These are phyloP conservation scores for Colletotrichum sp. DNA, from an alignment of 2,329 filamentous ascomycete genomes.

Conservation along the genomic window DNA sequence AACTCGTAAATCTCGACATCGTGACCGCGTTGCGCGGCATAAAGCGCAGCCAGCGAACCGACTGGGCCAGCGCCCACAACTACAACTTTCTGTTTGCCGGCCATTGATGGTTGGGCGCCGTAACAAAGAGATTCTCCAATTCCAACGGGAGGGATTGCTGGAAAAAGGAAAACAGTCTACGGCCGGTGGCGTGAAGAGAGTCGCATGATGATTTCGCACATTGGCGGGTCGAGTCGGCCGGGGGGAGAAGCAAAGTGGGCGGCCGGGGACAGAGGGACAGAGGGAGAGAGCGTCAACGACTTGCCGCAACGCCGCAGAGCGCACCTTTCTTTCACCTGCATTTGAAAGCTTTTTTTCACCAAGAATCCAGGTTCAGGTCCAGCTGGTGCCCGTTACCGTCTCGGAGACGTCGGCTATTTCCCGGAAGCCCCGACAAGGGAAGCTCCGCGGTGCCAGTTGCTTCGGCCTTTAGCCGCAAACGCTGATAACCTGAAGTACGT, in stretches of 20 bases:
- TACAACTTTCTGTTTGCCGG: constrained; percentile 68
- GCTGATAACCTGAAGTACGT: background rate
- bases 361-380: background rate
- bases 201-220: constrained; percentile 7
- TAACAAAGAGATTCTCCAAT: background rate
- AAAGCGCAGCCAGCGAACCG: constrained; percentile 88
- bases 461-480: background rate
- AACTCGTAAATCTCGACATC: constrained; percentile 95
- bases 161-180: background rate
- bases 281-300: constrained; percentile 3
- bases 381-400: background rate
- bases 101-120: constrained; percentile 29
- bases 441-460: background rate
- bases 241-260: background rate
- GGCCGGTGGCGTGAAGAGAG: background rate
- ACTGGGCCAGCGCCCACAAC: constrained; percentile 94
- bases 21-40: constrained; percentile 87
- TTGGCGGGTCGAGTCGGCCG: constrained; percentile 6
- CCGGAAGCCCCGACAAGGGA: constrained; percentile 19
- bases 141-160: background rate
- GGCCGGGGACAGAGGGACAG: background rate
- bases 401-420: background rate
- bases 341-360: background rate
- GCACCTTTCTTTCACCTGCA: background rate
- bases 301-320: constrained; percentile 1